Conservation (phyloP, 2,329 filamentous ascomycete species). For the Claviceps cyperi region DNA sequence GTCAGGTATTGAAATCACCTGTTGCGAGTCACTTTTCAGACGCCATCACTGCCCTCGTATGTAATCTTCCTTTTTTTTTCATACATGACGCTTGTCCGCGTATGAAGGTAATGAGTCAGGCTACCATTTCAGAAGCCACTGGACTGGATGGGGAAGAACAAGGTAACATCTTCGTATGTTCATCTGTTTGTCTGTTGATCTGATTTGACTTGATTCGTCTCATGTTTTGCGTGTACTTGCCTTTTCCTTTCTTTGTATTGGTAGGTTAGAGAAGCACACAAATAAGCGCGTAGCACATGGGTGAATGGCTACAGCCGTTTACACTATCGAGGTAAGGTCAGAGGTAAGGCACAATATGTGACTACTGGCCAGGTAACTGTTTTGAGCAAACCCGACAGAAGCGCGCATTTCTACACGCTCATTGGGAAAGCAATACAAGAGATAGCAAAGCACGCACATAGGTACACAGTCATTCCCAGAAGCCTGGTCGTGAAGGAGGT, state of each 20-base stretch:
- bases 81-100: background rate
- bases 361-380: slow-evolving; percentile 18
- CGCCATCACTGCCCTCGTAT: background rate
- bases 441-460: no score
- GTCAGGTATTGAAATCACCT: background rate
- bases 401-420: no score
- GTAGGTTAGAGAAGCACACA: slow-evolving; percentile 5
- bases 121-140: slow-evolving; percentile 2
- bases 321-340: slow-evolving; percentile 35
- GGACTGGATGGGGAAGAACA: slow-evolving; percentile 9
- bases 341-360: slow-evolving; percentile 34
- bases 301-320: slow-evolving; percentile 1
- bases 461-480: no score
- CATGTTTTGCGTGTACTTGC: background rate
- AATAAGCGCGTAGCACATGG: slow-evolving; percentile 3
- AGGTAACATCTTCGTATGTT: slow-evolving; percentile 2
- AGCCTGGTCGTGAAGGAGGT: no score
- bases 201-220: background rate
- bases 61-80: background rate
- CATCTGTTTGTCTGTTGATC: background rate
- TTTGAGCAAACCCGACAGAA: background rate
- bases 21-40: background rate
- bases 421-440: no score
- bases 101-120: slow-evolving; percentile 1
- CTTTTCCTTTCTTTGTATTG: slow-evolving; percentile 6